These are phyloP conservation scores for Picea engelmannii DNA, from an alignment of 83 land plant species.

Conservation along the genomic window DNA sequence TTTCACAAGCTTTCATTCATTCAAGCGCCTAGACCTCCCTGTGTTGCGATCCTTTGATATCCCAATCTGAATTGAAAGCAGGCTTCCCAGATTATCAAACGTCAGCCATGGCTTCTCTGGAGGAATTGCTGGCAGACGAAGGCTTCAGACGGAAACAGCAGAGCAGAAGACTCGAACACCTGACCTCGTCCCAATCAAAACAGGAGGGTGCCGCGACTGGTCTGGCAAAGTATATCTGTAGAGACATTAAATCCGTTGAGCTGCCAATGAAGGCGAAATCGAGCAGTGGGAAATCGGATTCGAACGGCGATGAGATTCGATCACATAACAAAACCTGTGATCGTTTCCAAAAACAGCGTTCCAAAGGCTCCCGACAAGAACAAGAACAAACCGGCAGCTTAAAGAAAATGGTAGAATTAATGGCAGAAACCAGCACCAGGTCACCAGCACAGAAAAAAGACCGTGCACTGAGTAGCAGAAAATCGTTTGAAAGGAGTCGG, in stretches of 20 bases:
- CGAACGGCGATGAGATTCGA: not conserved
- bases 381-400: not conserved
- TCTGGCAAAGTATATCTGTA: not conserved
- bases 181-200: not conserved
- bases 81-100: not conserved
- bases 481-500: not conserved
- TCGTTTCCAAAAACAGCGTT: not conserved
- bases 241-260: not conserved
- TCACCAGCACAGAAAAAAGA: not conserved
- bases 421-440: not conserved
- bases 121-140: constrained; percentile 45
- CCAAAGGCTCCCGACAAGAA: not conserved
- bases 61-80: not conserved
- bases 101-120: constrained; percentile 37
- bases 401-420: not conserved
- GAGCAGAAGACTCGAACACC: not conserved
- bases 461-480: not conserved
- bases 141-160: constrained; percentile 31
- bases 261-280: not conserved
- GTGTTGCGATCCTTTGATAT: no score
- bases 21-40: no score
- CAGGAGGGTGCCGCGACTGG: no score
- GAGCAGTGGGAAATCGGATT: not conserved
- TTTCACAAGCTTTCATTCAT: no score
- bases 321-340: no score